These are phyloP conservation scores for Phytophthora pluvialis DNA, from an alignment of 352 stramenopile species.

Conservation along the genomic window DNA sequence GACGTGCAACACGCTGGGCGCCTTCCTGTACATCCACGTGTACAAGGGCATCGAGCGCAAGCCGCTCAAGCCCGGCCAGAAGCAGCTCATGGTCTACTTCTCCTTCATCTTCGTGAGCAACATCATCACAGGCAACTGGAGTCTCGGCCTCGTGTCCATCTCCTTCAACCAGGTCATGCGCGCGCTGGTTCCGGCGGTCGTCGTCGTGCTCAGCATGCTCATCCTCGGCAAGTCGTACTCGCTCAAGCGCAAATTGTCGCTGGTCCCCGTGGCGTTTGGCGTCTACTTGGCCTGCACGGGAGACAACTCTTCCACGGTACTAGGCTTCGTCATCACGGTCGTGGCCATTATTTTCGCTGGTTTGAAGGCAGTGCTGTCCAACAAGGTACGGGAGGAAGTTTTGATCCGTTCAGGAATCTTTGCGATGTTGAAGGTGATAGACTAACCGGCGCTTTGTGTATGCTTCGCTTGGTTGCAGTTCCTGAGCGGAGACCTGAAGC, in stretches of 20 bases:
- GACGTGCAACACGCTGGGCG: constrained; percentile 92
- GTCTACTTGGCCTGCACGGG: constrained; percentile 86
- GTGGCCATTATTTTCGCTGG: constrained; percentile 91
- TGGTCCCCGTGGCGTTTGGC: constrained; percentile 82
- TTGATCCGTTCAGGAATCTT: background rate
- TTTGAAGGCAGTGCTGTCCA: constrained; percentile 93
- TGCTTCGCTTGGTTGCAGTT: constrained; percentile 49
- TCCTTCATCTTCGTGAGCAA: constrained; percentile 95
- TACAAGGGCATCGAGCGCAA: constrained; percentile 77
- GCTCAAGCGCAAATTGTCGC: constrained; percentile 70
- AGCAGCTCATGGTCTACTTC: constrained; percentile 88
- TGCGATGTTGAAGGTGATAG: background rate
- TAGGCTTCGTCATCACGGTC: constrained; percentile 91
- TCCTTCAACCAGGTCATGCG: constrained; percentile 96
- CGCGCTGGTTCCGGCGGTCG: constrained; percentile 81
- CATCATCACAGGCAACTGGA: constrained; percentile 96
- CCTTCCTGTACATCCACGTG: constrained; percentile 76
- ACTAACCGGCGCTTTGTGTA: constrained; percentile 15
- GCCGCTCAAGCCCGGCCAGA: constrained; percentile 61
- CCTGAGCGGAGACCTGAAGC: constrained; percentile 92
- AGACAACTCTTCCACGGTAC: constrained; percentile 89
- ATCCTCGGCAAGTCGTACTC: constrained; percentile 84
- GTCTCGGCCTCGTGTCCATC: constrained; percentile 91
- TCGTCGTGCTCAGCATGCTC: constrained; percentile 82
- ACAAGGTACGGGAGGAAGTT: constrained; percentile 55